These are phyloP conservation scores for Debaryomyces psychrophilus DNA, from an alignment of 1,139 yeast species.

Conservation along the genomic window DNA sequence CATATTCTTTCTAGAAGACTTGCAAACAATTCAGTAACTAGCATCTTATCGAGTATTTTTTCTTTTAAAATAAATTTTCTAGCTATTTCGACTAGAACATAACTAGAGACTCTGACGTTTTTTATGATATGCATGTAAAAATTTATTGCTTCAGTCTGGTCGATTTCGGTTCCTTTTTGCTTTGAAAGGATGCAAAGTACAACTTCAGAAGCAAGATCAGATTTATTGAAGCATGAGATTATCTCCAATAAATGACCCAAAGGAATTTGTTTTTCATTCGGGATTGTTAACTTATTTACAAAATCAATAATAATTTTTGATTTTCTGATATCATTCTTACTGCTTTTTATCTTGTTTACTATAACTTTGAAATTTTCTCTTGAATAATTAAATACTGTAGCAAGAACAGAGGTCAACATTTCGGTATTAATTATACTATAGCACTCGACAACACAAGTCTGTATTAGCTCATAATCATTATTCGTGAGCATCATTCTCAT, in stretches of 20 bases:
- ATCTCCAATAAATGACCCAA: neutral
- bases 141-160: neutral
- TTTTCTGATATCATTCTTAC: slow-evolving; percentile 5
- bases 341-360: slow-evolving; percentile 9
- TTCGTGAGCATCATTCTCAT: slow-evolving; percentile 1
- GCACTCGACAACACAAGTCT: neutral
- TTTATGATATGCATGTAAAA: slow-evolving; percentile 5
- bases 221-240: slow-evolving; percentile 5
- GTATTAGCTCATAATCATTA: slow-evolving; percentile 1
- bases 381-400: slow-evolving; percentile 2
- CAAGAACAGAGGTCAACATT: neutral
- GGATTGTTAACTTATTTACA: neutral
- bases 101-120: slow-evolving; percentile 18
- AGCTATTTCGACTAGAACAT: slow-evolving; percentile 26
- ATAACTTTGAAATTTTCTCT: slow-evolving; percentile 3
- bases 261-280: neutral
- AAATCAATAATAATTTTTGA: slow-evolving; percentile 4
- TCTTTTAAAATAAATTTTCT: slow-evolving; percentile 24
- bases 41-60: slow-evolving; percentile 17
- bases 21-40: slow-evolving; percentile 19
- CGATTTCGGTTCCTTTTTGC: neutral
- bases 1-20: slow-evolving; percentile 15
- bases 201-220: slow-evolving; percentile 6
- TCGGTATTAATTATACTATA: neutral
- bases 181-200: neutral